A percentile compares a stretch with the other conserved stretches of the same genome.
These are phyloP conservation scores for Trichoderma gracile DNA, from an alignment of 2,329 filamentous ascomycete genomes.

Conservation along the genomic window DNA sequence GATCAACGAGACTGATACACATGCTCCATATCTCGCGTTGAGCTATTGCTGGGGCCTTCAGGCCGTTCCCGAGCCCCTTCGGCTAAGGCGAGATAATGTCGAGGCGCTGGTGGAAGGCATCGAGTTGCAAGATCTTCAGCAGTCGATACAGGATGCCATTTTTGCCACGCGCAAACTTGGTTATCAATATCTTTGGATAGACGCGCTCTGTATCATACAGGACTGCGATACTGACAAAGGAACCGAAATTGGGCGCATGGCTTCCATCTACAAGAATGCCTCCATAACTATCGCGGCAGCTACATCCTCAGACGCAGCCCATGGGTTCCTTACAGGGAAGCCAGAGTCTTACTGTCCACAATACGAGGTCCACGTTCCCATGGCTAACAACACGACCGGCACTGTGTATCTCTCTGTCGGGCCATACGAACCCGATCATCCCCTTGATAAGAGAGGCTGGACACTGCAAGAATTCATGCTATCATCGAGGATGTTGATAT, in stretches of 20 bases:
- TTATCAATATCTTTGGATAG: conserved; percentile 9
- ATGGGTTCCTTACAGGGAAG: not conserved
- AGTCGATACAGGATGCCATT: conserved; percentile 8
- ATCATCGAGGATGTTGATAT: conserved; percentile 6
- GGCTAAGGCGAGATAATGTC: not conserved
- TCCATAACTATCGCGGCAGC: conserved; percentile 7
- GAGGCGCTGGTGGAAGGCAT: not conserved
- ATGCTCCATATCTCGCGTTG: not conserved
- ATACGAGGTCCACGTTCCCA: not conserved
- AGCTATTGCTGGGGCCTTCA: conserved; percentile 5
- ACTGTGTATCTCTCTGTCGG: not conserved
- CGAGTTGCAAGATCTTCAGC: not conserved
- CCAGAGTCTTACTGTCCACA: not conserved
- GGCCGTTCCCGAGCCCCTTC: not conserved
- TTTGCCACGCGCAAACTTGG: not conserved
- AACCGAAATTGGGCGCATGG: not conserved
- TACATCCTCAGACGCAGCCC: not conserved
- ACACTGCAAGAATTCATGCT: conserved; percentile 12
- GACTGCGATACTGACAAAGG: not conserved
- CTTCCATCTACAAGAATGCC: conserved; percentile 13
- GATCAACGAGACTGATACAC: not conserved
- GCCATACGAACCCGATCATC: conserved; percentile 4
- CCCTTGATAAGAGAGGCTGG: conserved; percentile 12
- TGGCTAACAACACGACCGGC: not conserved
- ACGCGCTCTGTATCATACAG: conserved; percentile 11